Evolutionary conservation across 1,139 yeast species (phyloP).

Genomic region (Saccharomyces hybrid): DNA sequence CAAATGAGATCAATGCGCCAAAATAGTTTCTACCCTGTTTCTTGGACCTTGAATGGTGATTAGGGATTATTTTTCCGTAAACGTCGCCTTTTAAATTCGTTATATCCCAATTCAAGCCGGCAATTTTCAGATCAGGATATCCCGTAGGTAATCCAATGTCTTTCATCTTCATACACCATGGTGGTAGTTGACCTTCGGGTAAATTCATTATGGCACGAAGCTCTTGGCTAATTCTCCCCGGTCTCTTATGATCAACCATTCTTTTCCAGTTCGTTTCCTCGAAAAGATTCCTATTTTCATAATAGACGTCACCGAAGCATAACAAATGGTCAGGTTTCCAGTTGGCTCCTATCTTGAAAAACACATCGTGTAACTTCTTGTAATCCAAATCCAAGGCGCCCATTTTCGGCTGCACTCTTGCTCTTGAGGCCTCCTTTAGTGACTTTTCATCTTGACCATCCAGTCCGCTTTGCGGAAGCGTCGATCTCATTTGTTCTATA

Average conservation of each 20-base stretch:
- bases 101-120: conserved; percentile 38
- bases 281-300: conserved; percentile 65
- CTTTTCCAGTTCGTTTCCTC: conserved; percentile 35
- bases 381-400: conserved; percentile 84
- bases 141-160: conserved; percentile 80
- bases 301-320: conserved; percentile 69
- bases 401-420: conserved; percentile 82
- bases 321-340: conserved; percentile 57
- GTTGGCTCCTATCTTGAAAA: conserved; percentile 59
- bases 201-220: conserved; percentile 66
- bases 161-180: conserved; percentile 74
- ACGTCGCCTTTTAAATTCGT: conserved; percentile 19
- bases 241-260: conserved; percentile 39
- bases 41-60: conserved; percentile 25
- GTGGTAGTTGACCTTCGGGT: conserved; percentile 57
- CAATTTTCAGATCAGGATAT: conserved; percentile 58
- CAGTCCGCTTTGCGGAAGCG: conserved; percentile 30
- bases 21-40: conserved; percentile 12
- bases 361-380: conserved; percentile 74
- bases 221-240: conserved; percentile 58
- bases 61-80: conserved; percentile 35
- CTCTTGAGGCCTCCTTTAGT: conserved; percentile 69
- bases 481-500: conserved; percentile 76
- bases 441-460: conserved; percentile 40
- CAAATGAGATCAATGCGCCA: conserved; percentile 21